phyloP scores from a whole-genome alignment of 495 filamentous ascomycete species.

The Mycothermus thermophilus region DNA sequence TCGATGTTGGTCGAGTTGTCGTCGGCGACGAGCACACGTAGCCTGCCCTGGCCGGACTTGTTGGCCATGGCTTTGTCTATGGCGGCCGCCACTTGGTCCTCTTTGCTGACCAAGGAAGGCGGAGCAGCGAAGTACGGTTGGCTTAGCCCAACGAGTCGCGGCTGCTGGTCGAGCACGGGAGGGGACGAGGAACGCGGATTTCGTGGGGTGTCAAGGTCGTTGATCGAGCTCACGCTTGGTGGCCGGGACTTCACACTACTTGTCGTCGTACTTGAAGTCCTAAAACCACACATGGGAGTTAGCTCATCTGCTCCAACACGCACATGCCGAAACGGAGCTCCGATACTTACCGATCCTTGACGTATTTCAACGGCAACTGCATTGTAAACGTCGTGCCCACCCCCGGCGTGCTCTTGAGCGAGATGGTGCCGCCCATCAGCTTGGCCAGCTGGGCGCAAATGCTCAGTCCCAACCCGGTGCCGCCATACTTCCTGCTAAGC shows the following conservation, averaged over 20 bases:
- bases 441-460: conserved; percentile 77
- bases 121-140: conserved; percentile 69
- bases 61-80: conserved; percentile 38
- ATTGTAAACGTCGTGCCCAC: conserved; percentile 72
- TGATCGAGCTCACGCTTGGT: conserved; percentile 61
- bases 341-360: conserved; percentile 45
- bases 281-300: conserved; percentile 11
- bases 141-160: conserved; percentile 68
- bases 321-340: no score
- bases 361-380: conserved; percentile 67
- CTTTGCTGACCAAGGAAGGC: conserved; percentile 18
- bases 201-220: no score
- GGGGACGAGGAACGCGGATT: conserved; percentile 7
- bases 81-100: conserved; percentile 25
- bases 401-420: conserved; percentile 56
- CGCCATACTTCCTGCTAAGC: conserved; percentile 78
- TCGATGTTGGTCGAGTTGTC: conserved; percentile 94
- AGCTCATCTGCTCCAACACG: no score
- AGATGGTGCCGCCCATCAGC: conserved; percentile 68
- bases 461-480: conserved; percentile 78
- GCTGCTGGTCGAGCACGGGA: conserved; percentile 42
- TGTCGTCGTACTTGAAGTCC: conserved; percentile 32
- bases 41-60: conserved; percentile 43
- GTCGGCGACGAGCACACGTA: conserved; percentile 82
- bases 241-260: conserved; percentile 52